Conservation (phyloP, 2,329 filamentous ascomycete species). For the Neonectria ditissima region DNA sequence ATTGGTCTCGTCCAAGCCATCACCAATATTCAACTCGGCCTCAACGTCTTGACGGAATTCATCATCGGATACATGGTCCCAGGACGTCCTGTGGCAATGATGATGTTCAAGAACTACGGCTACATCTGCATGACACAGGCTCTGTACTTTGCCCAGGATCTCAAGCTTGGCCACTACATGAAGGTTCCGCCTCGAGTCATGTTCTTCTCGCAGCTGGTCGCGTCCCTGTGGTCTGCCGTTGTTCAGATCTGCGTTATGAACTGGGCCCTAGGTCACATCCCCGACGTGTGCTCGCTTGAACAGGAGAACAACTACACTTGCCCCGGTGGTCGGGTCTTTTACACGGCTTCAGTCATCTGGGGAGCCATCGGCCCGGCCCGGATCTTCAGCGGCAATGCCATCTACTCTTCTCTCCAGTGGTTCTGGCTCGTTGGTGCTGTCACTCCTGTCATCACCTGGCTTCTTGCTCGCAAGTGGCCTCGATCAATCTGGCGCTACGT, state of each 20-base stretch:
- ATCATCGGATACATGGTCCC: constrained; percentile 80
- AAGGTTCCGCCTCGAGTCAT: constrained; percentile 71
- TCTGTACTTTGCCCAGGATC: constrained; percentile 72
- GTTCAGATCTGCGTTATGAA: constrained; percentile 75
- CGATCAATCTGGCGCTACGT: constrained; percentile 73
- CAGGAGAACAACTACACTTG: constrained; percentile 69
- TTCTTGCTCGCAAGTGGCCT: constrained; percentile 71
- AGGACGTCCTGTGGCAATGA: constrained; percentile 77
- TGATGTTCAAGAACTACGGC: constrained; percentile 82
- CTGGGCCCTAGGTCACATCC: constrained; percentile 72
- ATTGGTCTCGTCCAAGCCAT: constrained; percentile 72
- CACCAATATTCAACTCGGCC: constrained; percentile 71
- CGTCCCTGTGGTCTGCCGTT: constrained; percentile 71
- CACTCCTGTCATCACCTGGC: constrained; percentile 72
- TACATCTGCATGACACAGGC: constrained; percentile 77
- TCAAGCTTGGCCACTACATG: constrained; percentile 79
- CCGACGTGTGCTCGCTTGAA: constrained; percentile 67
- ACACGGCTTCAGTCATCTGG: constrained; percentile 79
- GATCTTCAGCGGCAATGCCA: constrained; percentile 72
- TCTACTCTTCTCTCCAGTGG: constrained; percentile 74
- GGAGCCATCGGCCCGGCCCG: constrained; percentile 77
- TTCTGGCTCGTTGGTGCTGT: constrained; percentile 77
- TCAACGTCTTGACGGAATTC: constrained; percentile 80
- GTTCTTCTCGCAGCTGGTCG: constrained; percentile 70
- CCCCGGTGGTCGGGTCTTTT: constrained; percentile 67